Evolutionary conservation across 2,329 filamentous ascomycete genomes (phyloP).

Genomic region (Sclerotinia minor): DNA sequence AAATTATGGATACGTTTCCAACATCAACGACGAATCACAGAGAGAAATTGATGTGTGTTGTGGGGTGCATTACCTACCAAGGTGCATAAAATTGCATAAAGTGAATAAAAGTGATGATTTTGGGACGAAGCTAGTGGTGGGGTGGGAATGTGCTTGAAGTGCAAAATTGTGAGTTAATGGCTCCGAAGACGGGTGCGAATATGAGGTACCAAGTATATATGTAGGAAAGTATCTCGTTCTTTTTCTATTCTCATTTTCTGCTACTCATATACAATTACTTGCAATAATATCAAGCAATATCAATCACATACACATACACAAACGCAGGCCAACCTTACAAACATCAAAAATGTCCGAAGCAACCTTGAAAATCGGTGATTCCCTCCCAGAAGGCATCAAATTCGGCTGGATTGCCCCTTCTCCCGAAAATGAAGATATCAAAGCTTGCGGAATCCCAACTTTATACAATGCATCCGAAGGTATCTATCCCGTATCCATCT

Average conservation of each 20-base stretch:
- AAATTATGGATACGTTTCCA: background rate
- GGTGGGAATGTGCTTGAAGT: background rate
- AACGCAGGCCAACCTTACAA: background rate
- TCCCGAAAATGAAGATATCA: constrained; percentile 66
- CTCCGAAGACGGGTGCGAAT: constrained; percentile 19
- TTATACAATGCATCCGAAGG: constrained; percentile 78
- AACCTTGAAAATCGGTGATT: constrained; percentile 65
- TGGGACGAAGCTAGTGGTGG: constrained; percentile 10
- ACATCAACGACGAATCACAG: background rate
- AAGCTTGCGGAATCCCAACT: constrained; percentile 74
- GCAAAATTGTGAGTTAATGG: background rate
- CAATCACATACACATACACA: background rate
- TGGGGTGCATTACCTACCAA: background rate
- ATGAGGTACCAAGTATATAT: too few relatives aligned
- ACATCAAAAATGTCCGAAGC: constrained; percentile 31
- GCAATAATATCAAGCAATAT: background rate
- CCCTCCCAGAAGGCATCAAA: constrained; percentile 75
- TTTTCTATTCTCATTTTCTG: background rate
- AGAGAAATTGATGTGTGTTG: too few relatives aligned
- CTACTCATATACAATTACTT: too few relatives aligned
- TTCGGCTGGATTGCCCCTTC: constrained; percentile 85
- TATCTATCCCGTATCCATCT: constrained; percentile 38
- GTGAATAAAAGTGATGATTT: background rate
- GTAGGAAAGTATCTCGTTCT: background rate
- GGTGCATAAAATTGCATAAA: too few relatives aligned